A percentile compares a stretch with the other conserved stretches of the same genome.
These are phyloP conservation scores for Xerocomus amazonicus DNA, from an alignment of 1,284 basidiomycete genomes.

Conservation along the genomic window DNA sequence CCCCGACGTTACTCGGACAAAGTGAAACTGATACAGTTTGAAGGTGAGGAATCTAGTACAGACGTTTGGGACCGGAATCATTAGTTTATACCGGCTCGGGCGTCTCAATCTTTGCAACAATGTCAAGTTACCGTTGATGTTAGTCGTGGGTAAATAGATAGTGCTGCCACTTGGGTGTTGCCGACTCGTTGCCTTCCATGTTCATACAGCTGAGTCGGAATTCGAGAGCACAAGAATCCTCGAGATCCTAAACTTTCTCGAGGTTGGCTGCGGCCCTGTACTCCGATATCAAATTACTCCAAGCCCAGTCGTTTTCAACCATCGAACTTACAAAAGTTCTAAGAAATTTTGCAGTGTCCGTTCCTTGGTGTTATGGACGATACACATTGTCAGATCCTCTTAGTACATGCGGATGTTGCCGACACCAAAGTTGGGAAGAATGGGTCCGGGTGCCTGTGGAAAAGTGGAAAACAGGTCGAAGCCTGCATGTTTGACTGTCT, in stretches of 20 bases:
- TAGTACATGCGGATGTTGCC: constrained; percentile 30
- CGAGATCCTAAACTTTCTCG: constrained; percentile 35
- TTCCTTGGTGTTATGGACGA: constrained; percentile 32
- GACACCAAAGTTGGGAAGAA: constrained; percentile 36
- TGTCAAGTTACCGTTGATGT: no score
- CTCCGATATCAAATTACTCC: constrained; percentile 3
- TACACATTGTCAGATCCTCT: constrained; percentile 33
- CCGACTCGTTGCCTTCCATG: no score
- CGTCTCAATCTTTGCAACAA: no score
- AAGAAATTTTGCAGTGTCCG: constrained; percentile 31
- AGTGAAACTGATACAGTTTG: no score
- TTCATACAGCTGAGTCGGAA: constrained; percentile 25
- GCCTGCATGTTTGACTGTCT: no score
- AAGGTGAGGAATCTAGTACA: no score
- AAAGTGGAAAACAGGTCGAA: background rate
- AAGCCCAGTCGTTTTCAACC: background rate
- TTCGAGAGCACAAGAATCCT: constrained; percentile 30
- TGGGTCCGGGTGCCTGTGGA: constrained; percentile 33
- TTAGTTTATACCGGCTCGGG: no score
- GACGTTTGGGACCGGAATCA: no score
- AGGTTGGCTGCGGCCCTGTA: constrained; percentile 19
- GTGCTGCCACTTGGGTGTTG: no score
- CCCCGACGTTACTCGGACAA: no score
- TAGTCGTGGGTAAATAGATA: no score
- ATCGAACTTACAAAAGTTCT: constrained; percentile 27